Base-by-base conservation (phyloP, 2,329 filamentous ascomycete genomes). In the Trichoderma koningiopsis region DNA sequence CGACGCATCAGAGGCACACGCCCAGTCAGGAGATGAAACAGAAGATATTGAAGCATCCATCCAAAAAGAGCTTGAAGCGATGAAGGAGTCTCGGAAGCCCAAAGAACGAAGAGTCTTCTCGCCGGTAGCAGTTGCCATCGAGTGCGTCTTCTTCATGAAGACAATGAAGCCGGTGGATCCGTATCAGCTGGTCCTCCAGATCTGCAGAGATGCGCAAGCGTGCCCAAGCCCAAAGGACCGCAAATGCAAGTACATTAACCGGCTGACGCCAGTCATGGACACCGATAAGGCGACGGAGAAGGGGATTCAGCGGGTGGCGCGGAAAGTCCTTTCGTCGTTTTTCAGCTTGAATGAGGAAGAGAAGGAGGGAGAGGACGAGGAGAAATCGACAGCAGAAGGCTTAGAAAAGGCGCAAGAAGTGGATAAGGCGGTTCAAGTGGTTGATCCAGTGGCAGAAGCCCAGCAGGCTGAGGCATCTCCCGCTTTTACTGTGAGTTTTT, bases 241-340 rank as follows among this genome's bases (percentile, higher is more conserved):
- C 61, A 86, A 83, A 74, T 82, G 82, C 70, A 83, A 84, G 71
- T 90, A 90, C 74, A 80, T 90, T 60, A 91, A 91, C 77, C 82
- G 83, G 24, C 73, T 87, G 72, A 87, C 86, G 14, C 87, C 87
- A 2, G 81, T 88, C 63, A 79, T 81, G 24, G 76, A 82, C 49
- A 84, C 83, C 55, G 83, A 88, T 10, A 92, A 89, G 78, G 91
- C 92, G 37, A 91, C 87, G 16, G 86, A 91, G 72, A 87, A 86
- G 57, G 91, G 90, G 0, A 81, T 96, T 8, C 86, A 89, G 60
- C 87, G 88, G 72, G 83, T 93, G 31, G 89, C 88, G 13, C 83
- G 82, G 73, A 79, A 84, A 70, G 90, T 93, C 5, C 82, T 96
- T 62, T 81, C 82, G 29, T 83, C 85, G 35, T 85, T 89, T 75